Evolutionary conservation across 2,329 filamentous ascomycete genomes (phyloP), one percentile per base, ranked within the genome.

Genomic region (Aspergillus sp.): DNA sequence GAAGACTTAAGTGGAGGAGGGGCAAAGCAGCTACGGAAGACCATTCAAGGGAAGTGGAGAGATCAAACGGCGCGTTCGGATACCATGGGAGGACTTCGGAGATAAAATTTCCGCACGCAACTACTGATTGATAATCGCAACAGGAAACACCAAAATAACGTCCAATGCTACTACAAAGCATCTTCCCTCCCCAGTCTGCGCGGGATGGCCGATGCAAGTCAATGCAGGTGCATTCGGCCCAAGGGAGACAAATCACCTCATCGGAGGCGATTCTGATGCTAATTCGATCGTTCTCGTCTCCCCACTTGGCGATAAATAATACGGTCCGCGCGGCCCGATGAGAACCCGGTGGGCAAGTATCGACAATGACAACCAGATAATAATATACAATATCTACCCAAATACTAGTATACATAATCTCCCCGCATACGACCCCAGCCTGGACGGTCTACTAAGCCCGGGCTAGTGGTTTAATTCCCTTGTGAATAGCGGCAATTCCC

Each of bases 401-500:
- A 32, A 32, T 51, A n/a, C 11, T 57, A 54, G 38, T 57, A 57
- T 47, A 56, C 34, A 57, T 41, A 12, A 39, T 7, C 11, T 5
- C 20, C 15, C 24, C 20, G 18, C 26, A 55, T 13, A 39, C 38
- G 15, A 15, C 13, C 42, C 48, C 44, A 20, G 20, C 49, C 55
- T 13, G 38, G 55, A 52, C 49, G 44, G 48, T 43, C 43, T n/a
- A 42, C 57, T 38, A 59, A 43, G 47, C 50, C 53, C 34, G 32
- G 36, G 57, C 24, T 18, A 64, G 55, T 18, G 85, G 93, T 81
- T 99, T 99, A 69, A 99, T 89, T 8, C 93, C 95, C 81, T 93
- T 96, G 73, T 99, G 96, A 63, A 99, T 96, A 53, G 93, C 93
- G 4, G 95, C 95, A 71, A 99, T 92, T 0, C 95, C 95, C 43